Conservation (phyloP, 2,329 filamentous ascomycete species). For the Fusarium protoensiforme region DNA sequence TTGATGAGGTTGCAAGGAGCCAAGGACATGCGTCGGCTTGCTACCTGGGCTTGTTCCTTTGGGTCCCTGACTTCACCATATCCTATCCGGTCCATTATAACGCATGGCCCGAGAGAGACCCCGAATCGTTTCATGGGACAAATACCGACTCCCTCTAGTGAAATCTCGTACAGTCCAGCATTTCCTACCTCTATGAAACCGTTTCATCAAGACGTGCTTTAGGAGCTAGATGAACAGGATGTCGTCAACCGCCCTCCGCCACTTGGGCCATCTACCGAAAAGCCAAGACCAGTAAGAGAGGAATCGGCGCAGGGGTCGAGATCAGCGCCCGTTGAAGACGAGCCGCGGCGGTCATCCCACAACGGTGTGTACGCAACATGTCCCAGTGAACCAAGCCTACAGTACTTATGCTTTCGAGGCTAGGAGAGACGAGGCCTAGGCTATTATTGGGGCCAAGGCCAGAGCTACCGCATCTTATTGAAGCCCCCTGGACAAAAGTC, state of each 20-base stretch:
- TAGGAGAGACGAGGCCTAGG: background rate
- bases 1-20: background rate
- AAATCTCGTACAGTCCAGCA: background rate
- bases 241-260: background rate
- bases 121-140: background rate
- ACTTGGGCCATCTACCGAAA: background rate
- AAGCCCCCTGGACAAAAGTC: background rate
- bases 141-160: background rate
- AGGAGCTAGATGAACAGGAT: background rate
- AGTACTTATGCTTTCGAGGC: background rate
- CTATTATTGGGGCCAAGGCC: background rate
- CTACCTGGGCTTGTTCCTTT: background rate
- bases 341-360: constrained; percentile 5
- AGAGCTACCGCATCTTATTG: background rate
- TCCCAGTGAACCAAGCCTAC: background rate
- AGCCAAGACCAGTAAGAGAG: constrained; percentile 6
- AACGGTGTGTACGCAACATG: background rate
- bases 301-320: constrained; percentile 10
- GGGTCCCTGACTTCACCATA: background rate
- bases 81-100: background rate
- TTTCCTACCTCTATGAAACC: background rate
- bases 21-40: background rate
- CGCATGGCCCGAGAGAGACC: background rate
- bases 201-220: background rate
- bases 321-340: constrained; percentile 12